Evolutionary conservation across 2,329 filamentous ascomycete species (phyloP).

Genomic region (Penicillium sp.): DNA sequence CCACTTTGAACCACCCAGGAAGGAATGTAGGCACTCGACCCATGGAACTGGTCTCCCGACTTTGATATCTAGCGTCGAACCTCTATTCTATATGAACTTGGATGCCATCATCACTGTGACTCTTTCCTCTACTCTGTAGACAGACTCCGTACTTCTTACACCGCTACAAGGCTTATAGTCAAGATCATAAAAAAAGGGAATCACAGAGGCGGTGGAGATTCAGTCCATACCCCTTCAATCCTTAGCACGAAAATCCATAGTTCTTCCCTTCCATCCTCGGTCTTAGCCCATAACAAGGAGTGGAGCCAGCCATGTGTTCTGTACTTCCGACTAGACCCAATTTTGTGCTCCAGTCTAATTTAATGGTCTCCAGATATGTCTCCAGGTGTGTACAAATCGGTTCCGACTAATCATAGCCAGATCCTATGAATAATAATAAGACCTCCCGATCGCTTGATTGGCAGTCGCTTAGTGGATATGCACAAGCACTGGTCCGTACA

Average conservation of each 20-base stretch:
- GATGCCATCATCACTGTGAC: too few species aligned
- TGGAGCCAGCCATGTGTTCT: constrained; percentile 24
- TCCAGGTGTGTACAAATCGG: not conserved
- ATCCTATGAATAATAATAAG: constrained; percentile 14
- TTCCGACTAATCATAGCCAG: constrained; percentile 13
- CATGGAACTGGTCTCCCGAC: constrained; percentile 1
- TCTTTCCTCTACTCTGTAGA: too few species aligned
- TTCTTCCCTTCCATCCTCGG: constrained; percentile 23
- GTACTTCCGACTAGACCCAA: constrained; percentile 16
- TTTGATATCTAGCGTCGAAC: not conserved
- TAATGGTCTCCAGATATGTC: constrained; percentile 2
- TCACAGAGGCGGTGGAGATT: constrained; percentile 9
- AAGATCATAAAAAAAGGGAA: not conserved
- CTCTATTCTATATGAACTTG: too few species aligned
- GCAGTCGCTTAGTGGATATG: constrained; percentile 2
- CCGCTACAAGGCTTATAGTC: too few species aligned
- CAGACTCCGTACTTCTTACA: too few species aligned
- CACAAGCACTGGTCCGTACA: too few species aligned
- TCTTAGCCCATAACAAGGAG: constrained; percentile 21
- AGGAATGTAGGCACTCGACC: constrained; percentile 6
- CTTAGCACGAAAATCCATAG: constrained; percentile 12
- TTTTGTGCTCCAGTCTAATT: not conserved
- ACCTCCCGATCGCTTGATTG: constrained; percentile 18
- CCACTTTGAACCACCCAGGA: too few species aligned
- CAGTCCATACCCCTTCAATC: constrained; percentile 9